Conservation (phyloP, 306 rosid species). For the Rubus idaeus region DNA sequence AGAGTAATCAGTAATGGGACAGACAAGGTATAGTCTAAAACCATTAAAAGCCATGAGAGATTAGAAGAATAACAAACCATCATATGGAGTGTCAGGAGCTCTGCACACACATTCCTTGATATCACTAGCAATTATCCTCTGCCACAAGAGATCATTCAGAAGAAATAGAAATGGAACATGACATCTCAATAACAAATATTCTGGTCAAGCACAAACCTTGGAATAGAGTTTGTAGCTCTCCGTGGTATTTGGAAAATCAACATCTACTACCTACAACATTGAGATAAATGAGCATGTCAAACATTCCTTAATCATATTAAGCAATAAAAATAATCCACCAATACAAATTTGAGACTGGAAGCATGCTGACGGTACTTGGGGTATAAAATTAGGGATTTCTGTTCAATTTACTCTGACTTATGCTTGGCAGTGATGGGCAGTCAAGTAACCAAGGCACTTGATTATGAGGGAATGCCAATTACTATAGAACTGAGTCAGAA, state of each 20-base stretch:
- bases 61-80: constrained; percentile 57
- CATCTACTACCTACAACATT: constrained; percentile 69
- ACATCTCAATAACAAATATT: constrained; percentile 27
- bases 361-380: neutral
- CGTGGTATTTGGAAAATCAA: constrained; percentile 86
- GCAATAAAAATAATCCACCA: neutral
- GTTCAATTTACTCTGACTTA: neutral
- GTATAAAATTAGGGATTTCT: neutral
- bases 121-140: constrained; percentile 96
- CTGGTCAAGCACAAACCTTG: constrained; percentile 63
- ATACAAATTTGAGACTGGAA: neutral
- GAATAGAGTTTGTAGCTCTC: constrained; percentile 92
- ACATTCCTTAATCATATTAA: neutral
- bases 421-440: too few relatives aligned
- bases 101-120: constrained; percentile 97
- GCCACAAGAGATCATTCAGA: constrained; percentile 35
- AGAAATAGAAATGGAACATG: constrained; percentile 21
- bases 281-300: constrained; percentile 18
- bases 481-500: neutral
- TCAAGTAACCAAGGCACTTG: neutral
- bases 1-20: neutral
- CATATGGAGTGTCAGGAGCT: constrained; percentile 98
- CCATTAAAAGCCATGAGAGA: constrained; percentile 15
- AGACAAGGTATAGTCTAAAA: constrained; percentile 13
- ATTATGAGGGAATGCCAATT: neutral